A percentile compares a stretch with the other conserved stretches of the same genome.
Conservation (phyloP, 179 eudicot genomes). For the Carnegiea gigantea region DNA sequence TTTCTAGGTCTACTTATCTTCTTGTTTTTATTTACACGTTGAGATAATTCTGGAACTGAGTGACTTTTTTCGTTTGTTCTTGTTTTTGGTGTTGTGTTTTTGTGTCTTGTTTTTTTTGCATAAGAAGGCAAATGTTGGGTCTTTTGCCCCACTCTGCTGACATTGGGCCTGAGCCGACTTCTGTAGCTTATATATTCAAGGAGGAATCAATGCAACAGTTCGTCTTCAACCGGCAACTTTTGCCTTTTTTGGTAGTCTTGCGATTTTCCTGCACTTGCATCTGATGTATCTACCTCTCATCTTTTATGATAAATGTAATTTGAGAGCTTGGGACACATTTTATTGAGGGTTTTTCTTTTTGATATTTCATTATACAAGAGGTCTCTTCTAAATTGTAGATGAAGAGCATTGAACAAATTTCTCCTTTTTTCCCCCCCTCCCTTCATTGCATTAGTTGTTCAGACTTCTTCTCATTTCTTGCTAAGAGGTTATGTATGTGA, state of each 20-base stretch:
- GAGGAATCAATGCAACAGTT: slow-evolving; percentile 54
- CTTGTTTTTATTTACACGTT: slow-evolving; percentile 20
- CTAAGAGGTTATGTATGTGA: slow-evolving; percentile 32
- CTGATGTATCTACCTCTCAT: slow-evolving; percentile 39
- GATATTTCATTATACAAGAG: not conserved
- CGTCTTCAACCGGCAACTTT: slow-evolving; percentile 55
- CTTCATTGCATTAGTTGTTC: slow-evolving; percentile 5
- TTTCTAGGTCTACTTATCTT: slow-evolving; percentile 11
- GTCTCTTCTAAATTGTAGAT: slow-evolving; percentile 11
- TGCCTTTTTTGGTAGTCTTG: slow-evolving; percentile 63
- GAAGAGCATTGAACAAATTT: slow-evolving; percentile 12
- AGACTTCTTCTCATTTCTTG: slow-evolving; percentile 3
- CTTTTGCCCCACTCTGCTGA: slow-evolving; percentile 56
- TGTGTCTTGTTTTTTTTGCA: slow-evolving; percentile 53
- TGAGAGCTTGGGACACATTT: slow-evolving; percentile 17
- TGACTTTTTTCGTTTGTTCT: slow-evolving; percentile 45
- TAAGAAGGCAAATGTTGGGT: slow-evolving; percentile 66
- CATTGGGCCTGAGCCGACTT: slow-evolving; percentile 61
- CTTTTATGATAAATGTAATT: slow-evolving; percentile 31
- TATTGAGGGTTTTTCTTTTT: slow-evolving; percentile 6
- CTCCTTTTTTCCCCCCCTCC: not conserved
- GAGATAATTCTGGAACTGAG: slow-evolving; percentile 50
- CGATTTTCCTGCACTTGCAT: slow-evolving; percentile 45
- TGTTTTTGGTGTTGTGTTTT: slow-evolving; percentile 51
- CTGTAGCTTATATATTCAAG: slow-evolving; percentile 56